Base-by-base conservation (phyloP, 2,329 filamentous ascomycete genomes). In the Verticillium isaacii region DNA sequence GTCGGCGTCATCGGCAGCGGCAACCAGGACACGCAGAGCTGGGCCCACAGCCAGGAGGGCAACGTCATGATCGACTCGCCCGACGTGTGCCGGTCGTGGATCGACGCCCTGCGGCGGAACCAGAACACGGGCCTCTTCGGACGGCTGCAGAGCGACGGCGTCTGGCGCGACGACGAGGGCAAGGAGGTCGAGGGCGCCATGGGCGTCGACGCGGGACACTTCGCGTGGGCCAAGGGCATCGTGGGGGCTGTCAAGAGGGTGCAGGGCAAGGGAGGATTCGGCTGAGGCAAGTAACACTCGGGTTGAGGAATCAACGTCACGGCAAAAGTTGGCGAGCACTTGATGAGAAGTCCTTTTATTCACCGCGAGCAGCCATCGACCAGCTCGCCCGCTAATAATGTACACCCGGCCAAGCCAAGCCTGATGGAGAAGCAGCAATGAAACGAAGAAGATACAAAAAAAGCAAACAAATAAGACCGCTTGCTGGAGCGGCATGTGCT, bases 11-110 rank as follows among this genome's bases (percentile, higher is more conserved):
- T 90, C 72, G 91, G 90, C 3, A 91, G 85, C 65, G 90, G 90
- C 0, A 94, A 93, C 69, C 88, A 93, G 71, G 91, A 94, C 67
- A 93, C 90, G 1, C 91, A 94, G 73, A 87, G 83, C 23, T 93
- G 89, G 87, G 93, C 83, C 66, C 90, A 94, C 69, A 88, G 83
- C 60, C 89, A 93, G 72, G 91, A 94, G 72, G 82, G 90, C 60
- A 93, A 94, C 66, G 73, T 93, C 29, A 85, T 94, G 82, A 75
- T 93, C 6, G 90, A 94, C 64, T 88, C 84, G 23, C 68, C 72
- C 0, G 72, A 79, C 1, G 76, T 93, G 0, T 92, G 90, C 67
- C 55, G 45, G 25, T 56, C 17, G n/a, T 63, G 61, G 61, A 63
- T 63, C 25, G 61, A 61, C 23, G 61, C 67, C 2, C 45, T 75